Evolutionary conservation across 1,139 yeast species (phyloP), one percentile per base, ranked within the genome.

Genomic region (Candida sp.): DNA sequence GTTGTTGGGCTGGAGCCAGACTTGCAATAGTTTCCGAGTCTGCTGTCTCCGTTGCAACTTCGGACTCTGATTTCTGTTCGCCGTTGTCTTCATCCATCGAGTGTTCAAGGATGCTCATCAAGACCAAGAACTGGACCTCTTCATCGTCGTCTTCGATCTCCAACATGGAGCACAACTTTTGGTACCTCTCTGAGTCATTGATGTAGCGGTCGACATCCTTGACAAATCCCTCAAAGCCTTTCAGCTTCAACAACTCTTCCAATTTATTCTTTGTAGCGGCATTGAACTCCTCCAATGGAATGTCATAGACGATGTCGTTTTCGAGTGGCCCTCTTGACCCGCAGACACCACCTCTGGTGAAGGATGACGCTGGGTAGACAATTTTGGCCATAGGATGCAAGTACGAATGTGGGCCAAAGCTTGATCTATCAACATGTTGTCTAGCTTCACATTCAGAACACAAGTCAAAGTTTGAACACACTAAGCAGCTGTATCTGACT

Each of bases 381-480:
- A 72, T 60, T 52, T 69, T 74, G 22, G 65, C 66, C 63, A 72
- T 63, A 22, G 78, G 72, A 51, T 75, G 80, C 3, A 50, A 48
- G 47, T 55, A 62, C 5, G 60, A 54, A 56, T 75, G 78, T 3
- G 44, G 38, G 9, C 66, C 67, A 47, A 60, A 48, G 38, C 54
- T 49, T 9, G 51, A 48, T 27, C 60, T 55, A 11, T 54, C 51
- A 22, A 28, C 17, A 23, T 56, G 56, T 38, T 59, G 67, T 31
- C 61, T 60, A 0, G 56, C 49, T 56, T 80, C 84, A 62, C 90
- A 85, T 1, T 57, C 47, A 34, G 75, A 70, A 60, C 91, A 86
- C 51, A 85, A 68, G 58, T 85, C 89, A 63, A 72, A 85, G 58
- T 85, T 79, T 3, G 60, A 54, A 60, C 91, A 86, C 31, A 77